These are phyloP conservation scores for Pulicaria dysenterica DNA, from an alignment of 129 eudicot species.

Conservation along the genomic window DNA sequence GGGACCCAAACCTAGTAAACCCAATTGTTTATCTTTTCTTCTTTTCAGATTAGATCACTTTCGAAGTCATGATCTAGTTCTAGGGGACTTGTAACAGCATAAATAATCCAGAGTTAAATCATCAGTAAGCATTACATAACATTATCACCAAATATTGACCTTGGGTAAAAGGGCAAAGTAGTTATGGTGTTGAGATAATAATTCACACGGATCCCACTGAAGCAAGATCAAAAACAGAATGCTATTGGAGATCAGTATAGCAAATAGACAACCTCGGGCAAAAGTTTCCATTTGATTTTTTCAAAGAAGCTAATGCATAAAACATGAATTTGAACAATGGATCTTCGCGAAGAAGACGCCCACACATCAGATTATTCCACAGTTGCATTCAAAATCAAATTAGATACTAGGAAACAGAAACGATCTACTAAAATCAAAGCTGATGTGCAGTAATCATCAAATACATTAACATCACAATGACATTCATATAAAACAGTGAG, in stretches of 20 bases:
- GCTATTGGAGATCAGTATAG: neutral
- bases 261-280: neutral
- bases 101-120: conserved; percentile 10
- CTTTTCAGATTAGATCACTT: conserved; percentile 23
- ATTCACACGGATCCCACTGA: neutral
- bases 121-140: neutral
- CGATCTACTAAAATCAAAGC: conserved; percentile 22
- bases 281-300: conserved; percentile 11
- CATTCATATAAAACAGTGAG: conserved; percentile 1
- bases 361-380: neutral
- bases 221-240: neutral
- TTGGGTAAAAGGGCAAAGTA: neutral
- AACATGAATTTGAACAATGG: neutral
- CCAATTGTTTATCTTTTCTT: conserved; percentile 1
- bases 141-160: neutral
- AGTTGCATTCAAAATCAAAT: neutral
- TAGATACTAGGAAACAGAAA: neutral
- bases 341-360: neutral
- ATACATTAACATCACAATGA: neutral
- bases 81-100: conserved; percentile 21
- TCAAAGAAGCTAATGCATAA: neutral
- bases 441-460: neutral
- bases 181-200: neutral
- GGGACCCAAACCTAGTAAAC: conserved; percentile 29
- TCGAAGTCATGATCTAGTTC: conserved; percentile 10